Evolutionary conservation across 345 rosid genomes (phyloP).

Genomic region (Melastoma malabathricum): DNA sequence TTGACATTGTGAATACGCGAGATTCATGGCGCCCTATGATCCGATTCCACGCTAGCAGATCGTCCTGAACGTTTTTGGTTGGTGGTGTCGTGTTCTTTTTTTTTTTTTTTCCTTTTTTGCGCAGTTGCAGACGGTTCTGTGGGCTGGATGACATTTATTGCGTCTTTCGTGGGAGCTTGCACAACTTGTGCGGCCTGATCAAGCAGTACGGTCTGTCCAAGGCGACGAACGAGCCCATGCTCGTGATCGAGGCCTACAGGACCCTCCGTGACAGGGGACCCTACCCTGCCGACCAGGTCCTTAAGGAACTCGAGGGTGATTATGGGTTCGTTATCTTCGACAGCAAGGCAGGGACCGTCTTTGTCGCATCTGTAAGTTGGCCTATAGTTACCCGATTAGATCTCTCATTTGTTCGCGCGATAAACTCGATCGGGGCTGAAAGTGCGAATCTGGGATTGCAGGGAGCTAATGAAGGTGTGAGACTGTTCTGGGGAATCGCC

Average conservation of each 20-base stretch:
- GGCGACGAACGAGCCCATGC: slow-evolving; percentile 47
- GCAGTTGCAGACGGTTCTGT: slow-evolving; percentile 39
- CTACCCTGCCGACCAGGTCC: slow-evolving; percentile 61
- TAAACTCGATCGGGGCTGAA: not conserved
- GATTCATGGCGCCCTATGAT: not conserved
- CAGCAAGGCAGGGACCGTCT: slow-evolving; percentile 31
- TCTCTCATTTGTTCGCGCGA: not conserved
- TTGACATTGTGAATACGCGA: no score
- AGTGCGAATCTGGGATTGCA: slow-evolving; percentile 1
- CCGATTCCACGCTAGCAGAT: no score
- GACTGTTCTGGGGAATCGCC: slow-evolving; percentile 53
- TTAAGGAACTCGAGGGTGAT: slow-evolving; percentile 49
- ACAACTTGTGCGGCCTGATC: slow-evolving; percentile 37
- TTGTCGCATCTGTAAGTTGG: slow-evolving; percentile 34
- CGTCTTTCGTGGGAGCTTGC: slow-evolving; percentile 44
- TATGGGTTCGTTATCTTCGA: slow-evolving; percentile 54
- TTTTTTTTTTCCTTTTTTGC: not conserved
- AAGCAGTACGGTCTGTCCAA: slow-evolving; percentile 55
- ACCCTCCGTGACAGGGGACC: slow-evolving; percentile 76
- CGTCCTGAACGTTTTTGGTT: no score
- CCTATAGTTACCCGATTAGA: not conserved
- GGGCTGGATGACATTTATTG: slow-evolving; percentile 44
- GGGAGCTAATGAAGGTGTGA: slow-evolving; percentile 39
- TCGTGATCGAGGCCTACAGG: slow-evolving; percentile 49
- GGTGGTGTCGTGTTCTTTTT: no score